Evolutionary conservation across 169 alveolate genomes (phyloP), one percentile per base, ranked within the genome.

Genomic region (Plasmodium vinckei): DNA sequence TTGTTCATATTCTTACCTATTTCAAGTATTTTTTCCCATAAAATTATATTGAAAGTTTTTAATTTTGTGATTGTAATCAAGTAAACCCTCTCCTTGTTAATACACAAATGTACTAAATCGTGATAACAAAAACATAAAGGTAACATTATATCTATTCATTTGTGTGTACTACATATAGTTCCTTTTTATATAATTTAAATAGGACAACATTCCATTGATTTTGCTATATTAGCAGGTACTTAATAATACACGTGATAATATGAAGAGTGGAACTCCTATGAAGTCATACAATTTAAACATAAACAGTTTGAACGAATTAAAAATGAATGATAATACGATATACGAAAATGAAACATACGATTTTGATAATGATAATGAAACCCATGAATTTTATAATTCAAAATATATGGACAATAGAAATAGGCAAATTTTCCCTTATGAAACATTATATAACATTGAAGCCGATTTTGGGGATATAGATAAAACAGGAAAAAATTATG

Each of bases 231-330:
- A 21, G 6, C 42, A 49, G 63, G 49, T 1, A 49, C 9, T 19
- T 5, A 9, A 68, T 49, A 6, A 6, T 21, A 21, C 46, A 0
- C 46, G n/a, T 9, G 12, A 68, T 19, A 17, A 25, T 17, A 2
- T 23, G 17, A 23, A 68, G 42, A 47, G 5, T 9, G 25, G 6
- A 1, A 10, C 27, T 7, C 7, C 42, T 7, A 33, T 33, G 42
- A 44, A 15, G 47, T 68, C 9, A 1, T 5, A 68, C 63, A 23
- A 47, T 23, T 51, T 63, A 47, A 69, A 57, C 69, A 54, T 49
- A 64, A 77, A 10, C 61, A 10, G 56, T 68, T 44, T 77, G 88
- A 77, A 54, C 27, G n/a, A 44, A 63, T 54, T 75, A 77, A 44
- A 46, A 64, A 68, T 1, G 19, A 63, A 63, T 69, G 69, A 63